These are phyloP conservation scores for Tolypocladium cylindrosporum DNA, from an alignment of 2,329 filamentous ascomycete species.

Conservation along the genomic window DNA sequence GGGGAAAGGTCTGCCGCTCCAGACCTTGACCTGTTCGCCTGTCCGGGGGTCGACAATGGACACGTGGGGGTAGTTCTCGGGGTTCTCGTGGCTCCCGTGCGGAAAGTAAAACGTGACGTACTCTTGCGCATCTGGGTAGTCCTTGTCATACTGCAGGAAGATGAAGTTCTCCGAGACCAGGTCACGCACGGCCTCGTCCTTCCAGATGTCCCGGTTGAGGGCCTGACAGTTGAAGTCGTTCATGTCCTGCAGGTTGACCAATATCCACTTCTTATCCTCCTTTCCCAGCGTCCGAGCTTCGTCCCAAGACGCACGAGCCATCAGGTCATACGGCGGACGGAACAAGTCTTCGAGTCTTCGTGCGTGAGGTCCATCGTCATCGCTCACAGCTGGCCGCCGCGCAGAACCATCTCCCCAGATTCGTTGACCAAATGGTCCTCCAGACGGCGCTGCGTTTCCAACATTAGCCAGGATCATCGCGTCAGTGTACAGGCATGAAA, in stretches of 20 bases:
- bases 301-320: conserved; percentile 72
- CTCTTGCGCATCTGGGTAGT: conserved; percentile 65
- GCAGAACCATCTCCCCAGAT: conserved; percentile 22
- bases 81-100: conserved; percentile 58
- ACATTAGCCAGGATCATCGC: not conserved
- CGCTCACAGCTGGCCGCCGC: conserved; percentile 11
- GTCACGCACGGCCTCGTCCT: conserved; percentile 68
- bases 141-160: conserved; percentile 89
- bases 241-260: conserved; percentile 92
- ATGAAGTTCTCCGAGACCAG: conserved; percentile 86
- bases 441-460: conserved; percentile 8
- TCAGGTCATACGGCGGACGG: conserved; percentile 83
- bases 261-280: conserved; percentile 82
- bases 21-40: conserved; percentile 93
- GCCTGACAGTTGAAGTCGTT: conserved; percentile 91
- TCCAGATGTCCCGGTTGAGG: conserved; percentile 93
- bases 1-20: conserved; percentile 77
- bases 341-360: conserved; percentile 84
- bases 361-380: conserved; percentile 52
- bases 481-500: not conserved
- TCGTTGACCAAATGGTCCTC: conserved; percentile 27
- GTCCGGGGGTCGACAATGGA: conserved; percentile 92
- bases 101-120: conserved; percentile 89
- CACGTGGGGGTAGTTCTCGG: conserved; percentile 91
- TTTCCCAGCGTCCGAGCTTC: conserved; percentile 77